phyloP scores from a whole-genome alignment of 768 basidiomycete genomes.

The Clavulina sp. region DNA sequence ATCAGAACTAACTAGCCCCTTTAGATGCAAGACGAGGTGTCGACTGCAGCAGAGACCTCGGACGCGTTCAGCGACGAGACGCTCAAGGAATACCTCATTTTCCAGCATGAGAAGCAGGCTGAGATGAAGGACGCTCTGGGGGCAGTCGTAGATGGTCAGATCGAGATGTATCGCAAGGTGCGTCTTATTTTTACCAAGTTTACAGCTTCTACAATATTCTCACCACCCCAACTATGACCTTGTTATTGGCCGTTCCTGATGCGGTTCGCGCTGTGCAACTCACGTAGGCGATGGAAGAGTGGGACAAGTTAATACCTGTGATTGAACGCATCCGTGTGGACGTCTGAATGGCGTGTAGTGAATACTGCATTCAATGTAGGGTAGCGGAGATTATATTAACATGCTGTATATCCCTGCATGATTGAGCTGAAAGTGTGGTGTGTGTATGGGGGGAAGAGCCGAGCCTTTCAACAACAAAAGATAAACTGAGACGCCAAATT shows the following conservation, averaged over 20 bases:
- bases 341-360: slow-evolving; percentile 28
- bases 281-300: slow-evolving; percentile 80
- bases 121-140: slow-evolving; percentile 96
- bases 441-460: no score
- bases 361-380: neutral
- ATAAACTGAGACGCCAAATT: no score
- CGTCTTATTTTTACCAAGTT: neutral
- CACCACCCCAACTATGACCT: slow-evolving; percentile 2
- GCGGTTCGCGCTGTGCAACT: neutral
- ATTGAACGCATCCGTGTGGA: slow-evolving; percentile 91
- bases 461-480: no score
- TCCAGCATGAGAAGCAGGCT: slow-evolving; percentile 76
- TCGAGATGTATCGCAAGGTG: slow-evolving; percentile 58
- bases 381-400: neutral
- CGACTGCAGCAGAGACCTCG: slow-evolving; percentile 85
- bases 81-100: slow-evolving; percentile 72
- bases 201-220: slow-evolving; percentile 3
- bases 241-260: neutral
- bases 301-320: slow-evolving; percentile 87
- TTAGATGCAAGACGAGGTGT: slow-evolving; percentile 91
- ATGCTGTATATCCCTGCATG: neutral
- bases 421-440: neutral
- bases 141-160: slow-evolving; percentile 82
- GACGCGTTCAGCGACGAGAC: slow-evolving; percentile 96
- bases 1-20: neutral